phyloP scores from a whole-genome alignment of 1,284 basidiomycete genomes.

The Thelephora terrestris region DNA sequence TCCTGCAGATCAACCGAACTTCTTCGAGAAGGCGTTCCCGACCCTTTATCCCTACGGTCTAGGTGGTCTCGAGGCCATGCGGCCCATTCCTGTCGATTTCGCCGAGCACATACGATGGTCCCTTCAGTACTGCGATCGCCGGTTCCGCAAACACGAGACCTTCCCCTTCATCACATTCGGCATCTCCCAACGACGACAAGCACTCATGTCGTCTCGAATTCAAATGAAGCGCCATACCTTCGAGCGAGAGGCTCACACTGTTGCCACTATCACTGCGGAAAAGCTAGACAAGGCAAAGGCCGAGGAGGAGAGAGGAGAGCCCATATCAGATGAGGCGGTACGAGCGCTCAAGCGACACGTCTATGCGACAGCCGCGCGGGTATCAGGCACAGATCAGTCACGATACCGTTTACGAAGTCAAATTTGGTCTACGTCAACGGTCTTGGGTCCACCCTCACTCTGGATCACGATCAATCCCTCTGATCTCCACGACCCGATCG shows the following conservation, averaged over 20 bases:
- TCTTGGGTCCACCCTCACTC: conserved; percentile 10
- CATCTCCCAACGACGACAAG: conserved; percentile 21
- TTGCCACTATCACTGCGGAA: conserved; percentile 8
- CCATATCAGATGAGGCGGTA: conserved; percentile 10
- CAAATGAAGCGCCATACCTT: conserved; percentile 10
- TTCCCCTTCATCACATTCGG: conserved; percentile 28
- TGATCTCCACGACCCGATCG: conserved; percentile 23
- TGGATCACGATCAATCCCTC: conserved; percentile 22
- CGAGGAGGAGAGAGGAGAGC: conserved; percentile 8
- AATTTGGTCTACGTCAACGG: conserved; percentile 10
- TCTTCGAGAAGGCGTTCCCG: too few relatives aligned
- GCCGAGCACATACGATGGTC: conserved; percentile 25
- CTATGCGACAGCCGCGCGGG: conserved; percentile 7
- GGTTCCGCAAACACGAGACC: conserved; percentile 21
- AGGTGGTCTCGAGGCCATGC: conserved; percentile 25
- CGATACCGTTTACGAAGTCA: conserved; percentile 7
- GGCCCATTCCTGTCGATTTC: conserved; percentile 17
- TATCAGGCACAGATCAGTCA: conserved; percentile 4
- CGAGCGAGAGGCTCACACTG: conserved; percentile 4
- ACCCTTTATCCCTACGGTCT: too few relatives aligned
- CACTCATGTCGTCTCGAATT: conserved; percentile 8
- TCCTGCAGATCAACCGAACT: conserved; percentile 12
- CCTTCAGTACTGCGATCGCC: conserved; percentile 24
- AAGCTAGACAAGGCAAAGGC: conserved; percentile 8
- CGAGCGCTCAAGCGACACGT: conserved; percentile 6